These are phyloP conservation scores for Jackrogersella minutella DNA, from an alignment of 495 filamentous ascomycete genomes.

Conservation along the genomic window DNA sequence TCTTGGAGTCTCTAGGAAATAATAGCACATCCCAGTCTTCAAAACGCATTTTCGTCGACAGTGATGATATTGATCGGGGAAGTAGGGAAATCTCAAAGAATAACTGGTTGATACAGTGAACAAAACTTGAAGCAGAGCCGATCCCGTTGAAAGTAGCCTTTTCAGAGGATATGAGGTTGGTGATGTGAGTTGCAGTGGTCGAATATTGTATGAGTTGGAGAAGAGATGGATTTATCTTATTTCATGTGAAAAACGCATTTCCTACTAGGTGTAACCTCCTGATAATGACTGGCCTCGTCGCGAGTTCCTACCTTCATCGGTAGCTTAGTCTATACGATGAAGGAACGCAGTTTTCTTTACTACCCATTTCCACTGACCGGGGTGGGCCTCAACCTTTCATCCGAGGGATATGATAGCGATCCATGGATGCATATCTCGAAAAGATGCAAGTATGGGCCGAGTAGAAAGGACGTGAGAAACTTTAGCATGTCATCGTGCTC, in stretches of 20 bases:
- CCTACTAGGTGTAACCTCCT: background rate
- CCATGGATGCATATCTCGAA: background rate
- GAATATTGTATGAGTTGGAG: conserved; percentile 10
- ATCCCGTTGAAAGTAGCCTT: conserved; percentile 13
- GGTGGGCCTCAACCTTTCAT: conserved; percentile 10
- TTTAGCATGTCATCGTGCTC: conserved; percentile 14
- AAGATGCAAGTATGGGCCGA: conserved; percentile 11
- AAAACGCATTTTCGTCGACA: conserved; percentile 71
- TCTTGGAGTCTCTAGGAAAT: conserved; percentile 67
- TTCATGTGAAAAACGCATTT: conserved; percentile 15
- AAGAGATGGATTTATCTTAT: conserved; percentile 10
- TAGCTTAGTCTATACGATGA: background rate
- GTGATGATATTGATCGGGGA: conserved; percentile 36
- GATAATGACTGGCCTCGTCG: background rate
- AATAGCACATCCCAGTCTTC: conserved; percentile 87
- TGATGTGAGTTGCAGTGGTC: conserved; percentile 24
- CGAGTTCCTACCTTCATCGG: conserved; percentile 18
- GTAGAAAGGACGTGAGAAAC: background rate
- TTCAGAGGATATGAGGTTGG: conserved; percentile 8
- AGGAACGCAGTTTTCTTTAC: conserved; percentile 10
- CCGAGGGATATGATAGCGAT: background rate
- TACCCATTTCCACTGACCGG: background rate
- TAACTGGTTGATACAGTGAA: conserved; percentile 33
- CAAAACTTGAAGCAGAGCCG: conserved; percentile 22
- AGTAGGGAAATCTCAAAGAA: conserved; percentile 34